Evolutionary conservation across 2,329 filamentous ascomycete genomes (phyloP).

Genomic region (Tolypocladium ovalisporum): DNA sequence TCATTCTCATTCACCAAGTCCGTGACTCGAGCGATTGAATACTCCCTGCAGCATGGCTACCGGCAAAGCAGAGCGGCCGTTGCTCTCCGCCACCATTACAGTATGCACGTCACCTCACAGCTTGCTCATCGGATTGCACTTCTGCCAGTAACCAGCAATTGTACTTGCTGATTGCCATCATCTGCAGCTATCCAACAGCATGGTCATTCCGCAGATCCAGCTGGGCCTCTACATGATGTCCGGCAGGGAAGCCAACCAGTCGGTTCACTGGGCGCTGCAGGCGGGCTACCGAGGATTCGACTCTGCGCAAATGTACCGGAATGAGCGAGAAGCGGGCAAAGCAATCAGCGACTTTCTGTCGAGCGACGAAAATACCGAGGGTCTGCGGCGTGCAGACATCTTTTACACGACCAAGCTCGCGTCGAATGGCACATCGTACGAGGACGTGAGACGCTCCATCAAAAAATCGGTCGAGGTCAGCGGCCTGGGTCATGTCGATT

Average conservation of each 20-base stretch:
- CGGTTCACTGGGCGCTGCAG: slow-evolving; percentile 47
- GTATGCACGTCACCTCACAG: background rate
- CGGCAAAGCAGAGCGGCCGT: background rate
- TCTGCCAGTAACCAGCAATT: background rate
- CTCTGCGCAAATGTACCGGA: slow-evolving; percentile 47
- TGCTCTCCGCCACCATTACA: background rate
- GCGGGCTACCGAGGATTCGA: slow-evolving; percentile 42
- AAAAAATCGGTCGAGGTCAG: slow-evolving; percentile 51
- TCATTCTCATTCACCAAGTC: background rate
- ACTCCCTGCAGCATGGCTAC: background rate
- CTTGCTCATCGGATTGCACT: background rate
- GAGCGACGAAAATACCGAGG: slow-evolving; percentile 32
- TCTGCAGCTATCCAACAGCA: slow-evolving; percentile 50
- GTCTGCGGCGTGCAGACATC: slow-evolving; percentile 54
- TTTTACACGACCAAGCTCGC: slow-evolving; percentile 75
- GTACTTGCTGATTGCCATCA: background rate
- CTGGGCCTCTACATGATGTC: slow-evolving; percentile 65
- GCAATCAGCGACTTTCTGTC: slow-evolving; percentile 50
- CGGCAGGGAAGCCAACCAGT: slow-evolving; percentile 44
- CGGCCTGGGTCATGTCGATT: slow-evolving; percentile 63
- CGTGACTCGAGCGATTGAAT: background rate
- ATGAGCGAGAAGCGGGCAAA: slow-evolving; percentile 59
- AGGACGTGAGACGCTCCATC: slow-evolving; percentile 56
- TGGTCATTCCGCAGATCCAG: slow-evolving; percentile 59
- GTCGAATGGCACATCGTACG: slow-evolving; percentile 52